Base-by-base conservation (phyloP, 257 asterid species). In the Mitragyna speciosa region DNA sequence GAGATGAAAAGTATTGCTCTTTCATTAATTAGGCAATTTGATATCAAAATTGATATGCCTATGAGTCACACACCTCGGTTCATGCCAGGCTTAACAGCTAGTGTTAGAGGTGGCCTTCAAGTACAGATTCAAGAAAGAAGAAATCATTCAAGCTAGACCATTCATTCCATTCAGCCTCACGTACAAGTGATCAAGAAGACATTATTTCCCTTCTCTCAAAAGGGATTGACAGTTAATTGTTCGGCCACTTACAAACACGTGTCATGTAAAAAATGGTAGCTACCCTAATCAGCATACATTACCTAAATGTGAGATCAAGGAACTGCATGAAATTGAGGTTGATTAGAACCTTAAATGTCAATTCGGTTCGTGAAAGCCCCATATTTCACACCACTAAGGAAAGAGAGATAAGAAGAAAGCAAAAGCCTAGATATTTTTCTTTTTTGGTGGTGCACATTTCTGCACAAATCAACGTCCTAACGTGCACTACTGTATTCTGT, bases 51-150 rank as follows among this genome's bases (percentile, higher is more conserved):
- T 26, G 70, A 33, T 1, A 48, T 22, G 12, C 56, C 85, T 5
- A 69, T 63, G 24, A 64, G 76, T 76, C 73, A 79, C n/a, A 33
- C 72, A 0, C 90, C 85, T 2, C 74, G 78, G 51, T 90, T 88
- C 84, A 52, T 74, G 83, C 89, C 91, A 6, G 94, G 92, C 0
- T 45, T 90, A 63, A 90, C 92, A 22, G 94, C 92, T 28, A 87
- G 87, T 10, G 33, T 90, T 2, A 83, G 84, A 73, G 91, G 90
- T 36, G 94, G 92, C 8, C 85, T 90, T 74, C 91, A 87, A 0
- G 86, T 87, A 17, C 12, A 77, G 36, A 85, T 90, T 68, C 80
- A 75, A 58, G 80, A 82, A 80, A 89, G 89, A 81, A 77, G 36
- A 51, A 51, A 24, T 26, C 15, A 76, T 4, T 76, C 28, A 36